Evolutionary conservation across 805 yeast genomes (phyloP).

Genomic region (Kregervanrija pseudodelftensis): DNA sequence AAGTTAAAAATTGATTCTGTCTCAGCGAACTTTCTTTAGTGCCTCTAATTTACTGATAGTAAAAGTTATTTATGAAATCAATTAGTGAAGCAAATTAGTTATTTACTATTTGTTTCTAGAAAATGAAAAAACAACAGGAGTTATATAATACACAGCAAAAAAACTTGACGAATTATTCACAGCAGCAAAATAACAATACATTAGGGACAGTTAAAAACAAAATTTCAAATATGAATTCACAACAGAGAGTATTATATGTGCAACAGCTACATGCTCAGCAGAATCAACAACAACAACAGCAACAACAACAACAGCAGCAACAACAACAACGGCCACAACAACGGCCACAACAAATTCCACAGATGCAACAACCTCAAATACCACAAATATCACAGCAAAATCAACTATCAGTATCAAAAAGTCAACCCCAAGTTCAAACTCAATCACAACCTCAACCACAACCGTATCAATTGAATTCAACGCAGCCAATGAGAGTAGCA

Average conservation of each 20-base stretch:
- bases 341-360: conserved; percentile 9
- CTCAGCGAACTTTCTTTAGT: too few species aligned
- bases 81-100: too few species aligned
- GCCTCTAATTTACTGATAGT: too few species aligned
- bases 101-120: too few species aligned
- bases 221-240: too few species aligned
- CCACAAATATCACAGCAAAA: background rate
- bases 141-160: too few species aligned
- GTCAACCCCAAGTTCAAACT: conserved; percentile 3
- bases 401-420: background rate
- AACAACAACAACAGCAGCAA: conserved; percentile 19
- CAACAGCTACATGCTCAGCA: conserved; percentile 7
- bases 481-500: conserved; percentile 48
- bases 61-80: too few species aligned
- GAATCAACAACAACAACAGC: conserved; percentile 8
- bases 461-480: conserved; percentile 8
- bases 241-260: conserved; percentile 4
- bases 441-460: conserved; percentile 8
- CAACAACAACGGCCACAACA: conserved; percentile 7
- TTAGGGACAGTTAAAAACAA: too few species aligned
- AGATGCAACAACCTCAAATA: conserved; percentile 10
- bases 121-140: too few species aligned
- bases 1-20: too few species aligned
- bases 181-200: too few species aligned
- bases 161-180: too few species aligned